Conservation (phyloP, 495 filamentous ascomycete genomes). For the Aspergillus hancockii region DNA sequence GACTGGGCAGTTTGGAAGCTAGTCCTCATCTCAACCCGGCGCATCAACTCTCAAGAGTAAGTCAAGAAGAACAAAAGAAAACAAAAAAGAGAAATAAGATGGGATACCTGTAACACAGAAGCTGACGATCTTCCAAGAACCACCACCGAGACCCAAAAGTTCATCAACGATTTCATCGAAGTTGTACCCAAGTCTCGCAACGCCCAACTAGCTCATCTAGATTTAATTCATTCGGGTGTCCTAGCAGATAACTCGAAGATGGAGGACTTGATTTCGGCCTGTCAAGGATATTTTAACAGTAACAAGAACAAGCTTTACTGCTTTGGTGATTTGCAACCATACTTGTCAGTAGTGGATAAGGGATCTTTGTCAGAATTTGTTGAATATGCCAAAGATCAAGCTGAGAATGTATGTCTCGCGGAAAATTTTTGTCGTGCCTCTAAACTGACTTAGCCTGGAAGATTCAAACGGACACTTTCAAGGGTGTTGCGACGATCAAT, state of each 20-base stretch:
- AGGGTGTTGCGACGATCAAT: constrained; percentile 49
- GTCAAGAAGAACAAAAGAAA: constrained; percentile 9
- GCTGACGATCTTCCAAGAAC: constrained; percentile 28
- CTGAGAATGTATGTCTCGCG: constrained; percentile 33
- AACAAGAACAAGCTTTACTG: constrained; percentile 54
- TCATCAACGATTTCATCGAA: constrained; percentile 38
- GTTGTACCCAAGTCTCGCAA: constrained; percentile 48
- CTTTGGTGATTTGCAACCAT: constrained; percentile 54
- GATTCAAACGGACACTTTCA: constrained; percentile 17
- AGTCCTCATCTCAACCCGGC: constrained; percentile 29
- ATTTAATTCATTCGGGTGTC: constrained; percentile 27
- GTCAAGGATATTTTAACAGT: constrained; percentile 49
- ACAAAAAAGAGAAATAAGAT: neutral
- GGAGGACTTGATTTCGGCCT: constrained; percentile 41
- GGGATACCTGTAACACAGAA: neutral
- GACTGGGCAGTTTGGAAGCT: constrained; percentile 61
- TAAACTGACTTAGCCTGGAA: constrained; percentile 18
- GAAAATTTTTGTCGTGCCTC: neutral
- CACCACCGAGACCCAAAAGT: constrained; percentile 30
- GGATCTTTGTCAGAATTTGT: constrained; percentile 39
- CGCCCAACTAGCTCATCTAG: constrained; percentile 45
- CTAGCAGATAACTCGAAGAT: constrained; percentile 32
- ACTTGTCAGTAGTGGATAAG: constrained; percentile 42
- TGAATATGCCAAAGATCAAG: constrained; percentile 32
- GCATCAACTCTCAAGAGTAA: constrained; percentile 37